These are phyloP conservation scores for Tremella fuciformis DNA, from an alignment of 768 basidiomycete genomes.

Conservation along the genomic window DNA sequence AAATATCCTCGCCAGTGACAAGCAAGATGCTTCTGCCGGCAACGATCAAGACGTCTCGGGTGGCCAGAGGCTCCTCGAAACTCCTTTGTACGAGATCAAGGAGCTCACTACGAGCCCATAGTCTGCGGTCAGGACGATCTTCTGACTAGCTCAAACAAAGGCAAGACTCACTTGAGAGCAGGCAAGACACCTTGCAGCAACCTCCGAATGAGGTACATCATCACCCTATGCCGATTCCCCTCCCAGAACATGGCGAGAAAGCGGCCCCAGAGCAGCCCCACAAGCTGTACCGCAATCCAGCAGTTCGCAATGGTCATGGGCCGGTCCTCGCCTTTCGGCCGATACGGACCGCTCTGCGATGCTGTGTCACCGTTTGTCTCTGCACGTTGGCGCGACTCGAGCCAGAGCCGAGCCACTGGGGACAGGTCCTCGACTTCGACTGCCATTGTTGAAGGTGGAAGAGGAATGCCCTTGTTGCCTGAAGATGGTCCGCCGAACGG, in stretches of 20 bases:
- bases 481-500: background rate
- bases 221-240: slow-evolving; percentile 13
- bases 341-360: background rate
- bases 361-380: background rate
- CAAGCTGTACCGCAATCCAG: slow-evolving; percentile 20
- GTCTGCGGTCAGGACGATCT: slow-evolving; percentile 7
- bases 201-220: slow-evolving; percentile 18
- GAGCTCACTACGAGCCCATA: slow-evolving; percentile 29
- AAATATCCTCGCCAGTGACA: slow-evolving; percentile 13
- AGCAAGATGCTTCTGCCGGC: slow-evolving; percentile 13
- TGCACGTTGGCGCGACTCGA: background rate
- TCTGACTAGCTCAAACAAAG: background rate
- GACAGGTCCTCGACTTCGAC: background rate
- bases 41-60: slow-evolving; percentile 13
- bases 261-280: slow-evolving; percentile 15
- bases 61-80: slow-evolving; percentile 10
- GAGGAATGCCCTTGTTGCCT: slow-evolving; percentile 4
- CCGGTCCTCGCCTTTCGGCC: slow-evolving; percentile 25
- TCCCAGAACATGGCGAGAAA: slow-evolving; percentile 25
- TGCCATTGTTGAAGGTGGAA: background rate
- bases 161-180: slow-evolving; percentile 18
- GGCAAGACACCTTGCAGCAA: slow-evolving; percentile 29
- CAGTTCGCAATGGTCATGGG: slow-evolving; percentile 23
- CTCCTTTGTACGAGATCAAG: slow-evolving; percentile 35
- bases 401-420: background rate